These are phyloP conservation scores for Globisporangium splendens DNA, from an alignment of 352 stramenopile species.

Conservation along the genomic window DNA sequence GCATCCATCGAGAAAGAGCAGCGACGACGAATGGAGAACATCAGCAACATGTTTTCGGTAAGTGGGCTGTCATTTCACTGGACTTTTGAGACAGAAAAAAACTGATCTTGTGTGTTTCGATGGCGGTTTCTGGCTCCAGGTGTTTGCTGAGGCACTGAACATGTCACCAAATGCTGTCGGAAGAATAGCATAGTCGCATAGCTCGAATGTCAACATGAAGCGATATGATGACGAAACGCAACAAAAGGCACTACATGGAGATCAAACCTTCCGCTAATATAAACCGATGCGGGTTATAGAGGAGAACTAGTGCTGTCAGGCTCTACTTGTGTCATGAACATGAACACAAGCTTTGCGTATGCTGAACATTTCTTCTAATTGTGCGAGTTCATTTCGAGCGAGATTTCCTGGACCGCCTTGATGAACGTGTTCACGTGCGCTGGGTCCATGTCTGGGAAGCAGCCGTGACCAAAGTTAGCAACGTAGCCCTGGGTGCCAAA, in stretches of 20 bases:
- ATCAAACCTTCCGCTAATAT: background rate
- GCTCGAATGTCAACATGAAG: conserved; percentile 1
- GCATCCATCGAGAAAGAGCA: conserved; percentile 64
- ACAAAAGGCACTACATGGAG: background rate
- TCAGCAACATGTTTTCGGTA: conserved; percentile 76
- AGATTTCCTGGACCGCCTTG: conserved; percentile 94
- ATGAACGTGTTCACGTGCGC: conserved; percentile 94
- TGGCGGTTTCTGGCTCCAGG: conserved; percentile 19
- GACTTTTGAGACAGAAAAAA: background rate
- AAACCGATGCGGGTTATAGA: background rate
- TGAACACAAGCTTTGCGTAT: background rate
- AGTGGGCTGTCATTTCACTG: background rate
- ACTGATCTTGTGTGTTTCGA: background rate
- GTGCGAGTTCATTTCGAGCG: conserved; percentile 79
- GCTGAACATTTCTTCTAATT: conserved; percentile 13
- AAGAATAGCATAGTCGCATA: conserved; percentile 17
- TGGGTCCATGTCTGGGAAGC: conserved; percentile 95
- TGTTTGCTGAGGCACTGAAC: conserved; percentile 73
- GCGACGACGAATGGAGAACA: conserved; percentile 66
- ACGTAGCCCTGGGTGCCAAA: conserved; percentile 96
- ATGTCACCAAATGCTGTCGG: conserved; percentile 31
- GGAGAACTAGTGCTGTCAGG: background rate
- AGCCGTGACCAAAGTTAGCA: conserved; percentile 97
- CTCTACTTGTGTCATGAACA: no score
- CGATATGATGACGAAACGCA: conserved; percentile 4